phyloP scores from a whole-genome alignment of 2,329 filamentous ascomycete genomes.

The Colletotrichum sojae region DNA sequence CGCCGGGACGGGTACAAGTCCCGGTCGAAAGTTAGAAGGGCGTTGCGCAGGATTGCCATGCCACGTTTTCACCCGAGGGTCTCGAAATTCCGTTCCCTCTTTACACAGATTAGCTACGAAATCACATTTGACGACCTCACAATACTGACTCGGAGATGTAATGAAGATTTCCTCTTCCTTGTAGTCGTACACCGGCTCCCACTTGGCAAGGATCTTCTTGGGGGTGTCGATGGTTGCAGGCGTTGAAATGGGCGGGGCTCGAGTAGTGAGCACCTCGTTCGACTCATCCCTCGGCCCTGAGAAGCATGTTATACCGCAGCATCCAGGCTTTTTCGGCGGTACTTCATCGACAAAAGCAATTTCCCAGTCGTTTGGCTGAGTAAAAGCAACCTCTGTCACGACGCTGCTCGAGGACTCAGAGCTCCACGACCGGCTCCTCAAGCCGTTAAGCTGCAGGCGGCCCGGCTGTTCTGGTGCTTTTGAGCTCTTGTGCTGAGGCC shows the following conservation, averaged over 20 bases:
- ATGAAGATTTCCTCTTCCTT: constrained; percentile 5
- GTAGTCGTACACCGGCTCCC: constrained; percentile 34
- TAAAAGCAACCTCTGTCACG: constrained; percentile 51
- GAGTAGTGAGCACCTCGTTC: not conserved
- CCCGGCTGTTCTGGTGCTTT: not conserved
- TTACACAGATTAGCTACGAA: not conserved
- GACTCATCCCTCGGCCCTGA: constrained; percentile 13
- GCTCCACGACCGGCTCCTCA: constrained; percentile 28
- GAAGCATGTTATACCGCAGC: constrained; percentile 30
- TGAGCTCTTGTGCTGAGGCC: not conserved
- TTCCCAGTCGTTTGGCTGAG: constrained; percentile 49
- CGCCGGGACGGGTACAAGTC: not conserved
- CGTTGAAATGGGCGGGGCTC: constrained; percentile 11
- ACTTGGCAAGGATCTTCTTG: constrained; percentile 30
- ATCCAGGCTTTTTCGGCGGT: constrained; percentile 43
- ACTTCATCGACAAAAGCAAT: constrained; percentile 51
- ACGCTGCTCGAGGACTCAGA: constrained; percentile 42
- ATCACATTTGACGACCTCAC: not conserved
- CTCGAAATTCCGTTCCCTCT: constrained; percentile 14
- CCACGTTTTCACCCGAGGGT: constrained; percentile 31
- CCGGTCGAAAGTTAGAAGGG: constrained; percentile 24
- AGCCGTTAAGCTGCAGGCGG: constrained; percentile 37
- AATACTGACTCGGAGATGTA: constrained; percentile 18
- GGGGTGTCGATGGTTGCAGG: constrained; percentile 33
- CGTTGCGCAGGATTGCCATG: constrained; percentile 33